A percentile compares a stretch with the other conserved stretches of the same genome.
Conservation (phyloP, 225 moss, liverwort and hornwort genomes). For the Thuidium tamariscinum region DNA sequence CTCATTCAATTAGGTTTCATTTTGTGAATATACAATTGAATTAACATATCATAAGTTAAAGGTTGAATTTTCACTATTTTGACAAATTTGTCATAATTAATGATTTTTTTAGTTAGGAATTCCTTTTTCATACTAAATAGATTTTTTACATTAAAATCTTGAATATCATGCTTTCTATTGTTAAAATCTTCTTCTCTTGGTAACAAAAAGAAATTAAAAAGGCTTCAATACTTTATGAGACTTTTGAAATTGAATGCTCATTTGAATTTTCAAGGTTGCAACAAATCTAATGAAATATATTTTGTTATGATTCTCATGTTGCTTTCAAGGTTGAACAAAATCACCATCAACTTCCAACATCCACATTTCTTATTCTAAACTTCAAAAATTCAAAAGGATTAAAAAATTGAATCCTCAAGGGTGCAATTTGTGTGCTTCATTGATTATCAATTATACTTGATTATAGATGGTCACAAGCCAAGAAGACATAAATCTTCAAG, state of each 20-base stretch:
- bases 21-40: neutral
- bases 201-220: neutral
- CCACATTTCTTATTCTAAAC: neutral
- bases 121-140: neutral
- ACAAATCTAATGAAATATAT: no score
- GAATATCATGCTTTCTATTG: neutral
- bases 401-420: accelerated
- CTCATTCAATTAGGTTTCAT: neutral
- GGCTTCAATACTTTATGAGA: no score
- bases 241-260: no score
- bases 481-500: neutral
- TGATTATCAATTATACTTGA: neutral
- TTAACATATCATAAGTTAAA: neutral
- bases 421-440: neutral
- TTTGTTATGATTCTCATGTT: neutral
- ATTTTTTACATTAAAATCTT: neutral
- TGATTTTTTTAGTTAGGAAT: neutral
- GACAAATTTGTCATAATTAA: neutral
- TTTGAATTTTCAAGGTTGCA: neutral
- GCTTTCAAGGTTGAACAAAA: neutral
- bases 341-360: neutral
- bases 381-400: no score
- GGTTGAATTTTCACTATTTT: neutral
- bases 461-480: neutral
- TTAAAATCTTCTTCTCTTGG: neutral